phyloP scores from a whole-genome alignment of 2,329 filamentous ascomycete genomes.

The Trichoderma atroviride region DNA sequence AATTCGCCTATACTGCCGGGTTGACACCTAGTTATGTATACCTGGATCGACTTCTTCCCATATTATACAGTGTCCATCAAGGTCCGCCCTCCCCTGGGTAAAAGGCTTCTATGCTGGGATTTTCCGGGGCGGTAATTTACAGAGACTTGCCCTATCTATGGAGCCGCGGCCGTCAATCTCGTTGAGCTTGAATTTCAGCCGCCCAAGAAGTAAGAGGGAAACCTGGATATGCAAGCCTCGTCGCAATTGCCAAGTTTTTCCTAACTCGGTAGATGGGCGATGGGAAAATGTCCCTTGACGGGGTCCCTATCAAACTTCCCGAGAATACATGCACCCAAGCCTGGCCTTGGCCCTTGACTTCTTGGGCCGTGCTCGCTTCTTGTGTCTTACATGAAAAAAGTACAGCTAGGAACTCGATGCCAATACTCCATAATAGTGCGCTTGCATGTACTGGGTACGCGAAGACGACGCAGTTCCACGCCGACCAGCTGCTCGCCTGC shows the following conservation, averaged over 20 bases:
- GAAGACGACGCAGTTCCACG: neutral
- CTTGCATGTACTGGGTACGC: too few species aligned
- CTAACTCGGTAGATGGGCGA: neutral
- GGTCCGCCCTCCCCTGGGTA: neutral
- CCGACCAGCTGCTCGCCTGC: neutral
- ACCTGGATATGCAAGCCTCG: neutral
- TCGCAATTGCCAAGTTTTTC: neutral
- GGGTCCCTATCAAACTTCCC: neutral
- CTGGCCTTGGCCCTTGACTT: too few species aligned
- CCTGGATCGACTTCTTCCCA: neutral
- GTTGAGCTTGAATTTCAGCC: neutral
- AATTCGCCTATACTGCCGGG: neutral
- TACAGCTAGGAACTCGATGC: too few species aligned
- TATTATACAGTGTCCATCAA: neutral
- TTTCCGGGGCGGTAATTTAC: neutral
- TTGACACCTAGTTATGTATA: neutral
- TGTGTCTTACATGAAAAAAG: neutral
- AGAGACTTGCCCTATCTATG: slow-evolving; percentile 6
- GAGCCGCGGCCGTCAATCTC: neutral
- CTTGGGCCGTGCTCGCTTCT: neutral
- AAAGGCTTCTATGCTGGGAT: neutral
- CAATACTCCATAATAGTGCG: neutral
- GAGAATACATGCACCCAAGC: neutral
- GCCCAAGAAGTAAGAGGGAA: neutral
- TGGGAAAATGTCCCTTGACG: too few species aligned